Percentiles rank a stretch among this genome's conserved stretches.
These are phyloP conservation scores for Alternaria triticina DNA, from an alignment of 2,329 filamentous ascomycete species.

Conservation along the genomic window DNA sequence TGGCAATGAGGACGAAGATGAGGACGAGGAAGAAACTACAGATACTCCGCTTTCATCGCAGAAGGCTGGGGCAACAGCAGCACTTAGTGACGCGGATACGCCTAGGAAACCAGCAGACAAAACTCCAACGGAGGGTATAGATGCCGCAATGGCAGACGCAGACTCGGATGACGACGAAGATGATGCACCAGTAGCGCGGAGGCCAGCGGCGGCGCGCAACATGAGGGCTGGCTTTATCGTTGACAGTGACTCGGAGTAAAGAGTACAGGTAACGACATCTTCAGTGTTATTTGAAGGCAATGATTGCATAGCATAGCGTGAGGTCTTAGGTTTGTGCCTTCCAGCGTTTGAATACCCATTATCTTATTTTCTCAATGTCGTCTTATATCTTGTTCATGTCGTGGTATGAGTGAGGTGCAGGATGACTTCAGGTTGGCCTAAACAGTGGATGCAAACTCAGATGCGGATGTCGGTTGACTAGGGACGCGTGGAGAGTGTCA, in stretches of 20 bases:
- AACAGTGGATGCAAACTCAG: neutral
- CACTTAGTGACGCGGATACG: constrained; percentile 21
- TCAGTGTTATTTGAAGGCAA: neutral
- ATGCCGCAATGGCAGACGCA: constrained; percentile 35
- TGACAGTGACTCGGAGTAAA: constrained; percentile 53
- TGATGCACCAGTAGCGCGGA: constrained; percentile 43
- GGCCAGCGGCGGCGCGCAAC: constrained; percentile 43
- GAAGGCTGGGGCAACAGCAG: constrained; percentile 21
- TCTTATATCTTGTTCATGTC: neutral
- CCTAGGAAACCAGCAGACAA: constrained; percentile 6
- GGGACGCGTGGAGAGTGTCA: neutral
- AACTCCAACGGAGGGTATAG: constrained; percentile 13
- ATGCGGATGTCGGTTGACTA: neutral
- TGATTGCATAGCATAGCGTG: neutral
- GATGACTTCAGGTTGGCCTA: too few relatives aligned
- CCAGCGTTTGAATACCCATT: neutral
- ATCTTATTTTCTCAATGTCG: neutral
- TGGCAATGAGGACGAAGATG: constrained; percentile 24
- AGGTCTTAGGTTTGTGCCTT: neutral
- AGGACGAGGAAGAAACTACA: constrained; percentile 44
- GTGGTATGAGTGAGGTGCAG: neutral
- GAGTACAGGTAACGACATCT: accelerated
- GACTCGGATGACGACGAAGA: constrained; percentile 50
- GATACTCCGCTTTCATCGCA: constrained; percentile 53
- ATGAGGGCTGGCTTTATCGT: constrained; percentile 53